Conservation (phyloP, 371 early-diverging fungal species). For the Cladochytrium tenue region DNA sequence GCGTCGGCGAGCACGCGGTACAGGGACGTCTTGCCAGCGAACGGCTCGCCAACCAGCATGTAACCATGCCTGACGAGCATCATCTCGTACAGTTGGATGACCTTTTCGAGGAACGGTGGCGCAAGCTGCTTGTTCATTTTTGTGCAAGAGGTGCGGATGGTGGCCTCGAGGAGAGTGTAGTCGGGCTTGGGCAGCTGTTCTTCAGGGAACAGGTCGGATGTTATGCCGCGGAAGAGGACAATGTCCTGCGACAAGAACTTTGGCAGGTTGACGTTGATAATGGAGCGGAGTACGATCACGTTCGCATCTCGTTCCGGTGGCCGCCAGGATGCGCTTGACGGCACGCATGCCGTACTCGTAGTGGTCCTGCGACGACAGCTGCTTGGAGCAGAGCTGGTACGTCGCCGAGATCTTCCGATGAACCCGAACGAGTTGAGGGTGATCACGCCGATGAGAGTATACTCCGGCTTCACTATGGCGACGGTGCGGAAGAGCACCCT, state of each 20-base stretch:
- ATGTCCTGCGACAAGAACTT: constrained; percentile 53
- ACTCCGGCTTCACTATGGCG: constrained; percentile 56
- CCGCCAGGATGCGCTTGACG: constrained; percentile 49
- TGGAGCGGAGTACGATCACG: constrained; percentile 41
- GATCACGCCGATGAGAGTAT: constrained; percentile 54
- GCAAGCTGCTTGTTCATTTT: constrained; percentile 33
- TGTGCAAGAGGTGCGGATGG: constrained; percentile 32
- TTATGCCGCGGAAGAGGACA: constrained; percentile 45
- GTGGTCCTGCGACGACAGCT: constrained; percentile 49
- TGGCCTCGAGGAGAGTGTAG: constrained; percentile 31
- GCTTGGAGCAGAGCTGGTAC: constrained; percentile 56
- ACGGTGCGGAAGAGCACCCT: constrained; percentile 54
- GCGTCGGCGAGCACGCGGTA: constrained; percentile 45
- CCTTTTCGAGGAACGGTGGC: constrained; percentile 34
- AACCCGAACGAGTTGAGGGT: constrained; percentile 57
- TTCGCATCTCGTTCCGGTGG: constrained; percentile 49
- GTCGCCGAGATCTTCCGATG: constrained; percentile 53
- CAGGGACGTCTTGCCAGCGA: constrained; percentile 50
- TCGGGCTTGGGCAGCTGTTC: constrained; percentile 42
- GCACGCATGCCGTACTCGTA: constrained; percentile 58
- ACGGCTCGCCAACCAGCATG: constrained; percentile 54
- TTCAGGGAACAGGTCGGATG: constrained; percentile 50
- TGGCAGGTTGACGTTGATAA: constrained; percentile 49
- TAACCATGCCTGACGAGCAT: constrained; percentile 51
- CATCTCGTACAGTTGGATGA: constrained; percentile 48